Evolutionary conservation across 2,329 filamentous ascomycete genomes (phyloP).

Genomic region (Xylaria multiplex): DNA sequence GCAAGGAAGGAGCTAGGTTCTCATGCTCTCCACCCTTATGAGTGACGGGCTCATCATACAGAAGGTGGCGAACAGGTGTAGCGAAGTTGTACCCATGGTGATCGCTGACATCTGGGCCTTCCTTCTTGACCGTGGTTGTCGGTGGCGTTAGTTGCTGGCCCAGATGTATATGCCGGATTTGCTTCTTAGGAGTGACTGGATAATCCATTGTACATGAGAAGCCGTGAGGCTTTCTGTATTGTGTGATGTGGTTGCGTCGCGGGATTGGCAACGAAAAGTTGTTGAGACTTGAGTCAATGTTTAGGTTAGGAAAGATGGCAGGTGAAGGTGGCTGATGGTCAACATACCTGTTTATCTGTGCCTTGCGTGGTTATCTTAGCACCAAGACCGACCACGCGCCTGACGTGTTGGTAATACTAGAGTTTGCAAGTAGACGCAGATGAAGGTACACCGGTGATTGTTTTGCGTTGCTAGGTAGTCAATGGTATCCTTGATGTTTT

Average conservation of each 20-base stretch:
- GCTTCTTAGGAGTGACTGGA: constrained; percentile 16
- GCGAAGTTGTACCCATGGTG: neutral
- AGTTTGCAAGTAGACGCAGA: no score
- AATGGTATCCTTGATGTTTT: no score
- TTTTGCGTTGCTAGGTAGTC: no score
- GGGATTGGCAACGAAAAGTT: neutral
- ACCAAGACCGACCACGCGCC: neutral
- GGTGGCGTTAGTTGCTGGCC: constrained; percentile 13
- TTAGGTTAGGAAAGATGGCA: neutral
- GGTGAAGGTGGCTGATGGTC: neutral
- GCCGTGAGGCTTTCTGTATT: neutral
- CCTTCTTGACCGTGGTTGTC: neutral
- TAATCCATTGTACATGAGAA: constrained; percentile 11
- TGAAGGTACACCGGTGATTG: no score
- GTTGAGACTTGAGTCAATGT: neutral
- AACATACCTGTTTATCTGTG: neutral
- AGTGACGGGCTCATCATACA: neutral
- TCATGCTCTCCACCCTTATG: neutral
- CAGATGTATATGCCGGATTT: neutral
- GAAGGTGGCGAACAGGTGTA: neutral
- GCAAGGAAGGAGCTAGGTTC: neutral
- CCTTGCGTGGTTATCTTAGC: no score
- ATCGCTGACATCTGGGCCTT: neutral
- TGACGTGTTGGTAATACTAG: neutral
- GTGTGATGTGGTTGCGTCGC: no score